phyloP scores from a whole-genome alignment of 192 early-diverging fungal genomes.

The Coemansia sp. region DNA sequence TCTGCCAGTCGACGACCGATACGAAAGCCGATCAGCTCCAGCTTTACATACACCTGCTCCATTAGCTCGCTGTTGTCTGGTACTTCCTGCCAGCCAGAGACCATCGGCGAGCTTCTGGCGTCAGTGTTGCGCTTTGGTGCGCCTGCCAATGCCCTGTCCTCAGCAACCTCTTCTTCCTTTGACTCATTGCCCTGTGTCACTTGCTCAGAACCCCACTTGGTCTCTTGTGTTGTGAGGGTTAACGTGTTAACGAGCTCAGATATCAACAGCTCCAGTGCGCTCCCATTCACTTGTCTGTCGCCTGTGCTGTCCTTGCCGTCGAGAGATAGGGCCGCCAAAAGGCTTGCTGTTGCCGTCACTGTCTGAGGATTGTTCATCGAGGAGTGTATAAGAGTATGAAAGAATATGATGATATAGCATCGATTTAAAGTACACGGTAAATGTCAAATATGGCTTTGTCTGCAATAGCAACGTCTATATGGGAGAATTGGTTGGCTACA shows the following conservation, averaged over 20 bases:
- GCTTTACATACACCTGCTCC: constrained; percentile 89
- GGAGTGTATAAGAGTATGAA: neutral
- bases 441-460: neutral
- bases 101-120: neutral
- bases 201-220: constrained; percentile 26
- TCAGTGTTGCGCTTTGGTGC: neutral
- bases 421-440: neutral
- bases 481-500: neutral
- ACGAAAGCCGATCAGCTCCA: constrained; percentile 89
- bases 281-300: constrained; percentile 44
- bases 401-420: neutral
- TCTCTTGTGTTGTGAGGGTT: constrained; percentile 34
- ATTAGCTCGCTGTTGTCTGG: constrained; percentile 68
- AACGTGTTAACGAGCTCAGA: constrained; percentile 50
- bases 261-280: constrained; percentile 49
- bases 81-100: constrained; percentile 47
- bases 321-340: constrained; percentile 44
- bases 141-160: neutral
- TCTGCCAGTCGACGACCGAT: constrained; percentile 88
- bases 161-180: neutral
- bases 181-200: constrained; percentile 15
- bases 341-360: neutral
- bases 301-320: constrained; percentile 24
- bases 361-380: neutral
- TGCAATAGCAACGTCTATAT: neutral